A percentile compares a stretch with the other conserved stretches of the same genome.
phyloP scores from a whole-genome alignment of 768 basidiomycete species.

The Rhizopogon vesiculosus region DNA sequence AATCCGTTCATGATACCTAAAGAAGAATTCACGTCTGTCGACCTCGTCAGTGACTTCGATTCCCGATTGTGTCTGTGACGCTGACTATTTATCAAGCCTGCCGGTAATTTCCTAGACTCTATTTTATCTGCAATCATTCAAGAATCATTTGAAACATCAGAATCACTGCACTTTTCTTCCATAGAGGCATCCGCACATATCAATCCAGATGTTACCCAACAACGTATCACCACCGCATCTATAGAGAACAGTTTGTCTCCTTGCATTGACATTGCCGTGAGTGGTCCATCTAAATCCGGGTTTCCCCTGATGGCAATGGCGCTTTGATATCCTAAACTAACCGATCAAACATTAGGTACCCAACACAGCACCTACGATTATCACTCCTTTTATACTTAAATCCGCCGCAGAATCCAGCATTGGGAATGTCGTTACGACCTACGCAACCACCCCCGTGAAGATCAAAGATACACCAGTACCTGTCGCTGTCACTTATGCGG shows the following conservation, averaged over 20 bases:
- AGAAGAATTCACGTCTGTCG: not conserved
- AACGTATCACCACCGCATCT: not conserved
- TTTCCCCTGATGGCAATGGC: not conserved
- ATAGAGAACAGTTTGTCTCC: not conserved
- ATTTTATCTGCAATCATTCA: not conserved
- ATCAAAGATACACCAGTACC: not conserved
- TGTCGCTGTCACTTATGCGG: constrained; percentile 30
- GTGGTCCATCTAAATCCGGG: not conserved
- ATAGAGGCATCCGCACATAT: not conserved
- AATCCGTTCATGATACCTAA: not conserved
- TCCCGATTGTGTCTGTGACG: not conserved
- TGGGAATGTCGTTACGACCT: not conserved
- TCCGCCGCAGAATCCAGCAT: not conserved
- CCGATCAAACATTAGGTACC: not conserved
- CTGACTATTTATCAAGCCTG: not conserved
- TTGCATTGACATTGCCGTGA: not conserved
- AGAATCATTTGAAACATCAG: not conserved
- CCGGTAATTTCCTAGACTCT: not conserved
- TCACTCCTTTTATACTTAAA: not conserved
- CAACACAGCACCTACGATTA: not conserved
- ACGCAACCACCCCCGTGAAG: not conserved
- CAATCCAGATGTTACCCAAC: not conserved
- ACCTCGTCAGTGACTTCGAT: not conserved
- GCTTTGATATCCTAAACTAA: not conserved
- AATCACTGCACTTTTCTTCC: not conserved